Conservation (phyloP, 2,329 filamentous ascomycete species). For the Colletotrichum tropicale region DNA sequence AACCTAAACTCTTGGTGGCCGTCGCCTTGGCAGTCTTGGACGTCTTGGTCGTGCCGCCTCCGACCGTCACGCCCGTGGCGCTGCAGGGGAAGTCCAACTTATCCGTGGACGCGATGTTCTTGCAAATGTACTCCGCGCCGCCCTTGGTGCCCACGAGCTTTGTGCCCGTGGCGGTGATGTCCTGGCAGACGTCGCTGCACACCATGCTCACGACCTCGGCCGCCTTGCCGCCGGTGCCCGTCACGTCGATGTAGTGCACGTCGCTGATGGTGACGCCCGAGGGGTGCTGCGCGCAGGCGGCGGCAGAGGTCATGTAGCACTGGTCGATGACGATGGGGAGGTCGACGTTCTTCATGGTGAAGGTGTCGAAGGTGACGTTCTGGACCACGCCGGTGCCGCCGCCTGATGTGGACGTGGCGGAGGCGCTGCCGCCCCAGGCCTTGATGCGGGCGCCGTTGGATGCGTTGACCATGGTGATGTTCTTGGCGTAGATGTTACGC, state of each 20-base stretch:
- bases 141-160: not conserved
- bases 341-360: constrained; percentile 66
- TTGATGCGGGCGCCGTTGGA: constrained; percentile 74
- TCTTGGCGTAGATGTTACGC: constrained; percentile 69
- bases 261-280: not conserved
- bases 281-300: not conserved
- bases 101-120: not conserved
- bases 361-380: constrained; percentile 71
- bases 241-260: not conserved
- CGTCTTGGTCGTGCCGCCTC: not conserved
- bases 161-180: not conserved
- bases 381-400: constrained; percentile 62
- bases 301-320: constrained; percentile 31
- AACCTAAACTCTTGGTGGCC: not conserved
- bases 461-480: constrained; percentile 62
- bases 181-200: not conserved
- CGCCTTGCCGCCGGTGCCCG: not conserved
- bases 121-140: not conserved
- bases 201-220: not conserved
- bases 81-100: not conserved
- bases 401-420: constrained; percentile 60
- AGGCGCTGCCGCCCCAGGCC: constrained; percentile 65
- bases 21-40: not conserved
- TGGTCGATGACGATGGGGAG: constrained; percentile 32
- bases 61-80: not conserved